Evolutionary conservation across 768 basidiomycete genomes (phyloP).

Genomic region (Lactifluus rugatus): DNA sequence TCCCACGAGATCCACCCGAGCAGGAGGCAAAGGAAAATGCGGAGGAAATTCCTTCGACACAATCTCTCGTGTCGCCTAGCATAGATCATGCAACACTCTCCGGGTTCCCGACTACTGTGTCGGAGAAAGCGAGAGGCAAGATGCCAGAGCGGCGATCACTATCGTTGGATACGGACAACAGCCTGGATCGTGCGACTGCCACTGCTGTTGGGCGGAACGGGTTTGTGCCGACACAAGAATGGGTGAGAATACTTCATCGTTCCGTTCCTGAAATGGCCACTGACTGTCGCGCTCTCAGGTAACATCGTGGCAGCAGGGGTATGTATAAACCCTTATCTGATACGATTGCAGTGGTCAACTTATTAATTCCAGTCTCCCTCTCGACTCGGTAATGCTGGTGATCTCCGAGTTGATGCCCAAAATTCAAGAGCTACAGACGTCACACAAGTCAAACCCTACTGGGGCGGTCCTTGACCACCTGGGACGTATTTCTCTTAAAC

Average conservation of each 20-base stretch:
- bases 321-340: slow-evolving; percentile 20
- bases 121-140: slow-evolving; percentile 91
- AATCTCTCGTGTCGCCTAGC: slow-evolving; percentile 37
- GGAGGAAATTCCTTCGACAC: slow-evolving; percentile 22
- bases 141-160: slow-evolving; percentile 67
- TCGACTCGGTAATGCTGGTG: slow-evolving; percentile 81
- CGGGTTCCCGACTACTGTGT: slow-evolving; percentile 30
- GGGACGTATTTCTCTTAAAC: slow-evolving; percentile 52
- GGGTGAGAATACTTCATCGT: slow-evolving; percentile 47
- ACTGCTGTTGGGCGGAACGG: slow-evolving; percentile 77
- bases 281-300: slow-evolving; percentile 38
- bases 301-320: slow-evolving; percentile 96
- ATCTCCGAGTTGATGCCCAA: slow-evolving; percentile 82
- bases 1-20: slow-evolving; percentile 17
- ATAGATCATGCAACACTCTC: slow-evolving; percentile 25
- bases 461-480: slow-evolving; percentile 69
- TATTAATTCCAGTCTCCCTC: slow-evolving; percentile 51
- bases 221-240: slow-evolving; percentile 94
- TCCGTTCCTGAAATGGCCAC: neutral
- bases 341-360: neutral
- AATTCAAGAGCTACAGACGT: slow-evolving; percentile 69
- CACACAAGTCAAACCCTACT: slow-evolving; percentile 51
- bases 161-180: slow-evolving; percentile 40
- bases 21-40: slow-evolving; percentile 23
- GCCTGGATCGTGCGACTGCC: slow-evolving; percentile 56